Conservation (phyloP, 176 grass and related monocot genomes). For the Oryza rufipogon region DNA sequence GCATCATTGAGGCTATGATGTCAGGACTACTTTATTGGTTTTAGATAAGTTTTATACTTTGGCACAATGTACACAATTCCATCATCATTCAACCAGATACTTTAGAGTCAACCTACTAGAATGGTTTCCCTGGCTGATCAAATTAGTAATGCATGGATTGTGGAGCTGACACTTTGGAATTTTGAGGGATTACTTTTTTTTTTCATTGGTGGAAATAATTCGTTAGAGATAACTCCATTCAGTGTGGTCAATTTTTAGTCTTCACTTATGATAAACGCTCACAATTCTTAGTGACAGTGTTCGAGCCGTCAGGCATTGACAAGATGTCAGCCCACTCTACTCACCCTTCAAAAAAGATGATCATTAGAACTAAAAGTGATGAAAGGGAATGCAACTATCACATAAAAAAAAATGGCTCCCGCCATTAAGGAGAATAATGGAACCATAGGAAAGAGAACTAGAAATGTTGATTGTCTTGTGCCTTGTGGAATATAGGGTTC, state of each 20-base stretch:
- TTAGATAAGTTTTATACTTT: background rate
- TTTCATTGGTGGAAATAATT: constrained; percentile 71
- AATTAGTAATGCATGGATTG: constrained; percentile 58
- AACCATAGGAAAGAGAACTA: constrained; percentile 29
- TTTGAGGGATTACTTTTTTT: constrained; percentile 35
- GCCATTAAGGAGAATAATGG: constrained; percentile 3
- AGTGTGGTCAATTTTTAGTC: constrained; percentile 58
- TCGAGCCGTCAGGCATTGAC: constrained; percentile 44
- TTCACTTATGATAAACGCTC: constrained; percentile 58
- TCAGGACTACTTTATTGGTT: background rate
- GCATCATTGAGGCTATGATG: background rate
- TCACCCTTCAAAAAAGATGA: constrained; percentile 13
- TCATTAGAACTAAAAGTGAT: constrained; percentile 11
- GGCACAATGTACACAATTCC: constrained; percentile 63
- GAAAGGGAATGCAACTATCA: constrained; percentile 21
- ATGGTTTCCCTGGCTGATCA: constrained; percentile 55
- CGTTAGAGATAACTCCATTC: constrained; percentile 58
- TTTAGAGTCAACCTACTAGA: constrained; percentile 48
- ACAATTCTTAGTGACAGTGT: constrained; percentile 62
- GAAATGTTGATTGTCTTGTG: constrained; percentile 11
- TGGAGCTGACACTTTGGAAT: constrained; percentile 36
- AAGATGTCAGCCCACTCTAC: constrained; percentile 50
- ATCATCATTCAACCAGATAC: constrained; percentile 46
- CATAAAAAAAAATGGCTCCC: background rate
- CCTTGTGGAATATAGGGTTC: background rate